phyloP scores from a whole-genome alignment of 2,329 filamentous ascomycete genomes.

The Alternaria postmessia region DNA sequence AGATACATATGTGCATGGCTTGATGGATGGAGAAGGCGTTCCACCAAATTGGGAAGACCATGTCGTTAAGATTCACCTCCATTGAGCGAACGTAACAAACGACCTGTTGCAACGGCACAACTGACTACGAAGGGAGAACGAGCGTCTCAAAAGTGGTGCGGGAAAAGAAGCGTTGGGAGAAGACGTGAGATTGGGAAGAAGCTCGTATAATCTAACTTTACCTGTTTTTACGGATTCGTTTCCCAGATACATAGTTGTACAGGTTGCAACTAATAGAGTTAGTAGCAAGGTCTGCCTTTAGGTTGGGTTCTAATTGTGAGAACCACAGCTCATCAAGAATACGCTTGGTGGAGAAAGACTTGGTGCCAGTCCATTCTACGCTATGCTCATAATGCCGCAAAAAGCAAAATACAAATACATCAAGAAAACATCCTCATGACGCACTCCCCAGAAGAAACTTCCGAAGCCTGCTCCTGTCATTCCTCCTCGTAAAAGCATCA shows the following conservation, averaged over 20 bases:
- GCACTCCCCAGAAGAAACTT: not conserved
- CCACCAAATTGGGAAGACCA: not conserved
- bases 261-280: not conserved
- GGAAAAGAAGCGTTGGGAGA: not conserved
- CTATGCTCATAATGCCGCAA: not conserved
- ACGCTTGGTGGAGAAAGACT: not conserved
- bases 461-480: not conserved
- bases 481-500: slow-evolving; percentile 7
- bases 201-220: not conserved
- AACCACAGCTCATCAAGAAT: not conserved
- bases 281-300: not conserved
- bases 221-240: not conserved
- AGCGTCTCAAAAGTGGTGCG: not conserved
- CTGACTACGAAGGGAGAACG: not conserved
- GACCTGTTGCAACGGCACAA: not conserved
- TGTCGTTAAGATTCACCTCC: not conserved
- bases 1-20: slow-evolving; percentile 24
- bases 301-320: too few relatives aligned
- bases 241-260: not conserved
- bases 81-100: not conserved
- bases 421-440: not conserved
- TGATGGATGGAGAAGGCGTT: slow-evolving; percentile 30
- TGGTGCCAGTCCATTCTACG: not conserved
- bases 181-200: not conserved
- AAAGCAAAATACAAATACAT: not conserved